phyloP scores from a whole-genome alignment of 2,329 filamentous ascomycete species.

The Clonostachys solani region DNA sequence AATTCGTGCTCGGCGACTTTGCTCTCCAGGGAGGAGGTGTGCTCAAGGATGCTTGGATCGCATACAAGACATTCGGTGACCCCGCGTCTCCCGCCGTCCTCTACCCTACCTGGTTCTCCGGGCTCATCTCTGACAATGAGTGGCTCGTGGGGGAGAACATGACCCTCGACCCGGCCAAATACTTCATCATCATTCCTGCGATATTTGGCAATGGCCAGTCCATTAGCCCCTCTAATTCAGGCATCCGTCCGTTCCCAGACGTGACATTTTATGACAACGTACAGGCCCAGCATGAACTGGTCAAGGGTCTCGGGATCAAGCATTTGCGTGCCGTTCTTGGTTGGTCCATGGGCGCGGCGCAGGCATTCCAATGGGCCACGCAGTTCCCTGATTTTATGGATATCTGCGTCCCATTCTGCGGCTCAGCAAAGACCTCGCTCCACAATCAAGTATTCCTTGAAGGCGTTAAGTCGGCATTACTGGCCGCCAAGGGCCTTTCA shows the following conservation, averaged over 20 bases:
- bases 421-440: conserved; percentile 40
- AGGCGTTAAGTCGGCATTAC: conserved; percentile 42
- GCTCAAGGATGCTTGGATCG: conserved; percentile 62
- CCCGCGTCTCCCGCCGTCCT: conserved; percentile 60
- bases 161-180: conserved; percentile 52
- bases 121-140: conserved; percentile 63
- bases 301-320: conserved; percentile 35
- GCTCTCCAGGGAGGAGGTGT: conserved; percentile 59
- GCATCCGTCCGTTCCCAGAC: conserved; percentile 32
- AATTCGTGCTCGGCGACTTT: conserved; percentile 60
- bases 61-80: conserved; percentile 73
- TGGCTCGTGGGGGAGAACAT: conserved; percentile 68
- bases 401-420: conserved; percentile 41
- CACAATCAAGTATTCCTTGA: conserved; percentile 54
- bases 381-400: conserved; percentile 43
- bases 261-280: conserved; percentile 46
- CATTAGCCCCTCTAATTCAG: conserved; percentile 44
- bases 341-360: conserved; percentile 53
- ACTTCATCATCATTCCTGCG: conserved; percentile 45
- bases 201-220: conserved; percentile 51
- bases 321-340: conserved; percentile 43
- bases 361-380: conserved; percentile 46
- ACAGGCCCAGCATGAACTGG: conserved; percentile 36
- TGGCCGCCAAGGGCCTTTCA: conserved; percentile 29
- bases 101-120: conserved; percentile 71